Conservation (phyloP, 2,329 filamentous ascomycete species). For the Myrmaecium sp. region DNA sequence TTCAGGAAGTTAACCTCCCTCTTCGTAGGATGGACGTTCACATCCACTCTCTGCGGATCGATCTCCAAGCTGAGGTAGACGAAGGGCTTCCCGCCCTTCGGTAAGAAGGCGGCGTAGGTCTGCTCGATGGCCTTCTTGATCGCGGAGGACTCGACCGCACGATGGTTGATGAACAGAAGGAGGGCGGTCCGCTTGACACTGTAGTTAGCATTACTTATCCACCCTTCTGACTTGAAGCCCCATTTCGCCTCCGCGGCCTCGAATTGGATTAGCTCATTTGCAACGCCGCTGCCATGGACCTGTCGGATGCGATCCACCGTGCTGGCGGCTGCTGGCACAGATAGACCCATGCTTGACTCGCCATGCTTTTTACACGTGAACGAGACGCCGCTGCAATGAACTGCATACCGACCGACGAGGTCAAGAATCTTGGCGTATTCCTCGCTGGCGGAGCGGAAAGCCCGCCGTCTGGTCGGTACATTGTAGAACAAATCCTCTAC, state of each 20-base stretch:
- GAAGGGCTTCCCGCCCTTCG: conserved; percentile 89
- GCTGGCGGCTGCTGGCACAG: conserved; percentile 56
- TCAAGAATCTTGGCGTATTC: conserved; percentile 98
- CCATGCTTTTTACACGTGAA: conserved; percentile 97
- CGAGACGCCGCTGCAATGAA: conserved; percentile 79
- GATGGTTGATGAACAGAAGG: conserved; percentile 90
- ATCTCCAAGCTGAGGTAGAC: conserved; percentile 85
- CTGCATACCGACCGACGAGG: conserved; percentile 78
- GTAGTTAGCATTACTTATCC: conserved; percentile 87
- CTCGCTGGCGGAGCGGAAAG: conserved; percentile 81
- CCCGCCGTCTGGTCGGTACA: conserved; percentile 68
- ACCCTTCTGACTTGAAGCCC: conserved; percentile 68
- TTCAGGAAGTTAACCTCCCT: conserved; percentile 94
- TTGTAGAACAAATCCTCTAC: conserved; percentile 97
- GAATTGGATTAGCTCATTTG: conserved; percentile 75
- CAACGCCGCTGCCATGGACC: conserved; percentile 68
- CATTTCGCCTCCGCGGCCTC: conserved; percentile 55
- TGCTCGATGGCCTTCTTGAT: conserved; percentile 87
- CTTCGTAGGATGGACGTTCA: conserved; percentile 96
- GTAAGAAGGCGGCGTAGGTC: conserved; percentile 70
- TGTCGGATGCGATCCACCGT: conserved; percentile 75
- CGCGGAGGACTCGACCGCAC: conserved; percentile 73
- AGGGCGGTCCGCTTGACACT: conserved; percentile 77
- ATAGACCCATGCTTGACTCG: conserved; percentile 66
- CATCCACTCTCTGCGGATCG: conserved; percentile 80